Conservation (phyloP, 176 grass and related monocot species). For the Zizania latifolia region DNA sequence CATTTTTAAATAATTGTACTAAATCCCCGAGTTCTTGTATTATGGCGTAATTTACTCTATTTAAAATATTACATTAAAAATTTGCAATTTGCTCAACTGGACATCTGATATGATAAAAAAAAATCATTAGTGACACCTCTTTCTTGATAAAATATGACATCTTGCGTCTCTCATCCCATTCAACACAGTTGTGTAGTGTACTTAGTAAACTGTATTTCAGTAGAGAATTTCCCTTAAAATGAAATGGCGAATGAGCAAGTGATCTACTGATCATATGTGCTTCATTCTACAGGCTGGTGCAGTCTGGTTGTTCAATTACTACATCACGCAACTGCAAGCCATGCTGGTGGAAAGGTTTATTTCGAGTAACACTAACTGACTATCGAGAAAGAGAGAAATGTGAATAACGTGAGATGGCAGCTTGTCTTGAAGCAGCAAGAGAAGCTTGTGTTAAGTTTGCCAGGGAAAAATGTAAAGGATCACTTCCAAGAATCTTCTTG, state of each 20-base stretch:
- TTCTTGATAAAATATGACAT: too few species aligned
- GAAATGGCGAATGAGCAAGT: not conserved
- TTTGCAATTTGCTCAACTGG: too few species aligned
- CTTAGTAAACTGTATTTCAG: not conserved
- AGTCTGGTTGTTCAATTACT: constrained; percentile 67
- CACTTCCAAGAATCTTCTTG: constrained; percentile 21
- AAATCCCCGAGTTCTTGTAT: too few species aligned
- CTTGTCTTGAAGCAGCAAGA: constrained; percentile 49
- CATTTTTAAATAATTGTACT: too few species aligned
- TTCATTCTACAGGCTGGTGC: constrained; percentile 52
- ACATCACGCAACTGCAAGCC: constrained; percentile 76
- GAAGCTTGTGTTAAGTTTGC: constrained; percentile 59
- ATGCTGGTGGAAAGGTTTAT: constrained; percentile 74
- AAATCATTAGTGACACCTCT: too few species aligned
- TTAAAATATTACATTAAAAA: too few species aligned
- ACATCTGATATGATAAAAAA: too few species aligned
- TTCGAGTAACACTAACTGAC: constrained; percentile 36
- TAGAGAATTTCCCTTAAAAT: not conserved
- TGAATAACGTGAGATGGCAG: constrained; percentile 59
- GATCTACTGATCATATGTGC: too few species aligned
- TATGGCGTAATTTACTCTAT: too few species aligned
- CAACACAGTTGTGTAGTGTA: not conserved
- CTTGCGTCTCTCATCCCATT: not conserved
- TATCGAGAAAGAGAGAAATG: constrained; percentile 55
- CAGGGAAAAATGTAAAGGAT: constrained; percentile 69